phyloP scores from a whole-genome alignment of 768 basidiomycete species.

The Tulasnella sp. region DNA sequence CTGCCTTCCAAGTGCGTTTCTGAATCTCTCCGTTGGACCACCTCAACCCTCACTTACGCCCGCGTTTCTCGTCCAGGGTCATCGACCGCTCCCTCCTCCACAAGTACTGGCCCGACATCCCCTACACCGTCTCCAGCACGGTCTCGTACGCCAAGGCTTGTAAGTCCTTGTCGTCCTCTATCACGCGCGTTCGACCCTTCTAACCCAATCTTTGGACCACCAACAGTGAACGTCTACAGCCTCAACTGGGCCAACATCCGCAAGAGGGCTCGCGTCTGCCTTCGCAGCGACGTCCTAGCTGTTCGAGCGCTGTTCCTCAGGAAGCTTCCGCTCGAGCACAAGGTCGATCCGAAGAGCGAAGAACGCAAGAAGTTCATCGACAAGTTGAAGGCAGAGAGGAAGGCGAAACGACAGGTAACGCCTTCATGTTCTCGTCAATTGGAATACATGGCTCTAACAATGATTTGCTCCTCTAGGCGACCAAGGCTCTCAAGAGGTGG shows the following conservation, averaged over 20 bases:
- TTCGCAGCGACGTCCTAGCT: not conserved
- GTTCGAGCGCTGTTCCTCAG: not conserved
- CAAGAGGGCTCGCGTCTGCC: not conserved
- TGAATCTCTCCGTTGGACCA: not conserved
- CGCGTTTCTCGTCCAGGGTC: not conserved
- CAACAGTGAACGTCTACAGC: not conserved
- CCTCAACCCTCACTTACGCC: not conserved
- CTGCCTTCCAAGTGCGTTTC: not conserved
- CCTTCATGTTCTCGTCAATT: not conserved
- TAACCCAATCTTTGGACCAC: not conserved
- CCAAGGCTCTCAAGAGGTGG: not conserved
- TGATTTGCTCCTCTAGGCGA: not conserved
- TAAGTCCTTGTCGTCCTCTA: not conserved
- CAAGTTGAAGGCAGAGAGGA: not conserved
- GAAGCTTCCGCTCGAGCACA: not conserved
- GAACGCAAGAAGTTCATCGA: not conserved
- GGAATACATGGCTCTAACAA: not conserved
- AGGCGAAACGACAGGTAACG: not conserved
- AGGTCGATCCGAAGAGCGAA: not conserved
- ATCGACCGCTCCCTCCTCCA: not conserved
- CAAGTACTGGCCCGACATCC: not conserved
- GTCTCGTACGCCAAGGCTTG: not conserved
- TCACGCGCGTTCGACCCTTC: not conserved
- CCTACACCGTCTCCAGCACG: not conserved
- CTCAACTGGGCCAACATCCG: not conserved